Evolutionary conservation across 2,329 filamentous ascomycete species (phyloP).

Genomic region (Lachnellula suecica): DNA sequence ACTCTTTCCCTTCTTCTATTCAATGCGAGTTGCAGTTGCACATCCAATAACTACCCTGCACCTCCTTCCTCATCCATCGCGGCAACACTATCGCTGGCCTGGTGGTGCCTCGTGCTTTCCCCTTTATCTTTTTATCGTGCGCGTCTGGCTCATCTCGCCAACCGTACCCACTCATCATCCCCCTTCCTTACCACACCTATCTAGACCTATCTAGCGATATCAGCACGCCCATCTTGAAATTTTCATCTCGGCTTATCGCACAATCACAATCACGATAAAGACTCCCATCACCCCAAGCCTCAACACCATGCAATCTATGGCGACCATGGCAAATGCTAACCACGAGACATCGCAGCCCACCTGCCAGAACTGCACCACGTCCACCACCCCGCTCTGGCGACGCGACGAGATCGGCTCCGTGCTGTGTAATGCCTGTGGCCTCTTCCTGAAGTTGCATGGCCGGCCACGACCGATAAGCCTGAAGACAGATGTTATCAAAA

Average conservation of each 20-base stretch:
- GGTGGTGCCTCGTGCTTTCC: too few relatives aligned
- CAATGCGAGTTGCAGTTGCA: too few relatives aligned
- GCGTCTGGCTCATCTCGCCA: background rate
- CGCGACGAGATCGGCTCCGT: constrained; percentile 94
- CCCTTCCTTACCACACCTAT: too few relatives aligned
- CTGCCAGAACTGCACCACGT: constrained; percentile 95
- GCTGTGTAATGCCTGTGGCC: constrained; percentile 95
- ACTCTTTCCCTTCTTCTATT: too few relatives aligned
- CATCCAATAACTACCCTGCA: too few relatives aligned
- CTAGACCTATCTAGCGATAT: background rate
- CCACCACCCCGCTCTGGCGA: constrained; percentile 94
- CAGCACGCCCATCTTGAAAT: constrained; percentile 2
- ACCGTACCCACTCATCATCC: constrained; percentile 1
- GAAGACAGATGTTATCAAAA: constrained; percentile 99
- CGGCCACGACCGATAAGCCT: constrained; percentile 90
- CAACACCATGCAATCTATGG: constrained; percentile 40
- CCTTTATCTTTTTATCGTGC: constrained; percentile 12
- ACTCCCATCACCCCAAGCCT: constrained; percentile 7
- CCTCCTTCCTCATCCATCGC: too few relatives aligned
- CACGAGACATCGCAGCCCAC: constrained; percentile 74
- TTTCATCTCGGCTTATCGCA: constrained; percentile 10
- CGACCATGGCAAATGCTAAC: constrained; percentile 48
- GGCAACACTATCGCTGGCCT: too few relatives aligned
- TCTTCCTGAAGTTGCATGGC: constrained; percentile 96
- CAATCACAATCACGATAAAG: constrained; percentile 3